Conservation (phyloP, 177 flowering plant genomes). For the Vitis hybrid region DNA sequence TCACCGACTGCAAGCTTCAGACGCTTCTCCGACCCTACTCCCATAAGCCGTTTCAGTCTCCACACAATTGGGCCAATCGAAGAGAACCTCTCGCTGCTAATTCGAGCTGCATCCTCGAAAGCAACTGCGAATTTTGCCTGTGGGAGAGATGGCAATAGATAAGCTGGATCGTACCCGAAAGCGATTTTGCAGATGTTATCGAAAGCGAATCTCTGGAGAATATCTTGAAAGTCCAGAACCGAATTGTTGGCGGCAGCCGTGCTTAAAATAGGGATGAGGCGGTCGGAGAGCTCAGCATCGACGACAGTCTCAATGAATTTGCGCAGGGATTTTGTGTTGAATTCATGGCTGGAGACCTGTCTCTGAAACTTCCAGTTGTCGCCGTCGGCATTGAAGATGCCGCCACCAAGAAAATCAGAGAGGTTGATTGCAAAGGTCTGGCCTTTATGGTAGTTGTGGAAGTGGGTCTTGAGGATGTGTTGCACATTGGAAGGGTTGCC, state of each 20-base stretch:
- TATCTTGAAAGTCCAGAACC: constrained; percentile 27
- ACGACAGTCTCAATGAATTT: constrained; percentile 21
- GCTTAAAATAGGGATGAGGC: constrained; percentile 24
- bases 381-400: constrained; percentile 29
- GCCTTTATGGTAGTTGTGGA: constrained; percentile 25
- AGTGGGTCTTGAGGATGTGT: constrained; percentile 31
- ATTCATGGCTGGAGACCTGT: constrained; percentile 27
- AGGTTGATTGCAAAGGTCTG: neutral
- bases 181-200: constrained; percentile 36
- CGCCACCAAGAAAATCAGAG: constrained; percentile 25
- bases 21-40: constrained; percentile 24
- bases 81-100: constrained; percentile 10
- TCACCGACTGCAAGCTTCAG: constrained; percentile 9
- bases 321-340: constrained; percentile 26
- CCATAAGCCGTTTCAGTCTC: constrained; percentile 17
- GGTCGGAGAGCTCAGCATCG: constrained; percentile 19
- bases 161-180: constrained; percentile 29
- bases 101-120: constrained; percentile 11
- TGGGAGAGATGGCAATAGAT: constrained; percentile 13
- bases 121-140: constrained; percentile 14
- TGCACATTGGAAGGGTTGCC: constrained; percentile 27
- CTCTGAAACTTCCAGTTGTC: constrained; percentile 32
- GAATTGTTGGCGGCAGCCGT: constrained; percentile 2
- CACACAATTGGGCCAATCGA: neutral
- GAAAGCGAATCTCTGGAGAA: constrained; percentile 29